A percentile compares a stretch with the other conserved stretches of the same genome.
phyloP scores from a whole-genome alignment of 1,139 yeast species.

The Suhomyces bokatorum region DNA sequence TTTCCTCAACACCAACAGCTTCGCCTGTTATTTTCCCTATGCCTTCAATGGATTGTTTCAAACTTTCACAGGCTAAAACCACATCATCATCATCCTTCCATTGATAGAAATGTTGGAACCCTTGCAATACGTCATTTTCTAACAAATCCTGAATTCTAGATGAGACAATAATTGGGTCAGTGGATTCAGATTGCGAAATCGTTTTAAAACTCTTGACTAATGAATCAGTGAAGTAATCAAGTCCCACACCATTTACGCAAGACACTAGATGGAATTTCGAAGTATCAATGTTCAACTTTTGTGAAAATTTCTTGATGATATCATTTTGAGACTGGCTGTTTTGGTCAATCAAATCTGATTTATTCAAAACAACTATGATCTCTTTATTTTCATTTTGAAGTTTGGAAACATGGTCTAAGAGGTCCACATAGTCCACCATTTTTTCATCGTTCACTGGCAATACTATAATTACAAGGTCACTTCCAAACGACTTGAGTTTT shows the following conservation, averaged over 20 bases:
- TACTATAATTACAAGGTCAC: constrained; percentile 62
- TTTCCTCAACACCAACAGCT: constrained; percentile 85
- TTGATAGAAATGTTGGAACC: constrained; percentile 59
- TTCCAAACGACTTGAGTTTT: constrained; percentile 51
- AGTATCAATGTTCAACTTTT: constrained; percentile 25
- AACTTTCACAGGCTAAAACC: constrained; percentile 78
- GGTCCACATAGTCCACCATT: constrained; percentile 22
- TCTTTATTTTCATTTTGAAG: constrained; percentile 28
- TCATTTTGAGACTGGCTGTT: constrained; percentile 1
- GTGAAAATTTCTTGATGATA: constrained; percentile 23
- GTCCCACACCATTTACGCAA: constrained; percentile 60
- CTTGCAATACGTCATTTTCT: constrained; percentile 68
- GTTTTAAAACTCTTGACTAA: constrained; percentile 48
- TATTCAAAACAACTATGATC: constrained; percentile 54
- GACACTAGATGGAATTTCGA: constrained; percentile 54
- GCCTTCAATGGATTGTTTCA: constrained; percentile 76
- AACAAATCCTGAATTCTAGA: constrained; percentile 74
- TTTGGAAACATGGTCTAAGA: constrained; percentile 36
- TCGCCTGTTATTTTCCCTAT: constrained; percentile 92
- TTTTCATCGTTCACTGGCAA: constrained; percentile 37
- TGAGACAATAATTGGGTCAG: constrained; percentile 70
- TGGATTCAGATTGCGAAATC: constrained; percentile 48
- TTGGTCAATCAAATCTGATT: constrained; percentile 53
- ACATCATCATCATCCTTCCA: constrained; percentile 63
- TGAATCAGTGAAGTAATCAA: constrained; percentile 41